Evolutionary conservation across 2,329 filamentous ascomycete species (phyloP), one percentile per base, ranked within the genome.

Genomic region (Alternaria arbusti): DNA sequence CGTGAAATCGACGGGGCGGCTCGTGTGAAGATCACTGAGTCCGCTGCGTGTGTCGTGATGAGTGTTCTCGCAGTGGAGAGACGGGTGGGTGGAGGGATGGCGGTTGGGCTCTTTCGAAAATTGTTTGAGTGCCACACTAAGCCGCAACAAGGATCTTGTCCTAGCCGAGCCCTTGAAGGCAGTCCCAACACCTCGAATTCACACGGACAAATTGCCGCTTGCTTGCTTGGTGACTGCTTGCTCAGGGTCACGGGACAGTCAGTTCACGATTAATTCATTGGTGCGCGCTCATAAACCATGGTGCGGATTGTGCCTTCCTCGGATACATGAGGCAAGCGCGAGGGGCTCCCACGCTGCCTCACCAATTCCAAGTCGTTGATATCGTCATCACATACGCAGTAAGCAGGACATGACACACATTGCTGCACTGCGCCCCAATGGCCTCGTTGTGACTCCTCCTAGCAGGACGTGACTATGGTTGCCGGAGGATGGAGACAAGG

Each of bases 1-100:
- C 78, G 74, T 75, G 78, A 80, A 80, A 76, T 76, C 69, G 55
- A 74, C 76, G 52, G 75, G 36, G 77, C 75, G 78, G 70, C 77
- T 77, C 74, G 61, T 65, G 71, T 73, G 68, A 71, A 59, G 46
- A 59, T 54, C 60, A 63, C 60, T 44, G 60, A 73, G 74, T 65
- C 73, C 74, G 75, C 74, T 77, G 75, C 73, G 69, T 65, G 68
- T 62, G 70, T 70, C 61, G 54, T 68, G 67, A 67, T 70, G 69
- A 67, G 77, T 71, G 78, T 77, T 63, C 60, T 63, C 76, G 71
- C 70, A 73, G 77, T 77, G 76, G 76, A 75, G 73, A 76, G 69
- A 73, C 70, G 69, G 57, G 45, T 61, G 65, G 59, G 59, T 61
- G 54, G 59, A 61, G 61, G 61, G 57, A 60, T 32, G 61, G 57